Evolutionary conservation across 306 rosid genomes (phyloP).

Genomic region (Trifolium subterraneum): DNA sequence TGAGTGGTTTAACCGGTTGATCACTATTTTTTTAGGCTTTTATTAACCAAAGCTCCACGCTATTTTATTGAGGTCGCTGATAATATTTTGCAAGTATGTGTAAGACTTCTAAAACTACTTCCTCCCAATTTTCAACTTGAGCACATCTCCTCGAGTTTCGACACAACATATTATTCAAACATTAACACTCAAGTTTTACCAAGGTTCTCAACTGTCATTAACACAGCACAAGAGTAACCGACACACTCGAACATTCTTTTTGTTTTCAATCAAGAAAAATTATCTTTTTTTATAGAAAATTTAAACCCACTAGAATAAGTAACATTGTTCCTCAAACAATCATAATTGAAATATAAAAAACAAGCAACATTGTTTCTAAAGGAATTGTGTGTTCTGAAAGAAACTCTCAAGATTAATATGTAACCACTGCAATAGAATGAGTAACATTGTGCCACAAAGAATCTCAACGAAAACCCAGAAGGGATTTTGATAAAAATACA

Average conservation of each 20-base stretch:
- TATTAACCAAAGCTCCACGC: background rate
- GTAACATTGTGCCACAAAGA: background rate
- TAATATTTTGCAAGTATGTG: background rate
- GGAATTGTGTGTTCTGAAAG: constrained; percentile 61
- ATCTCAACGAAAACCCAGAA: constrained; percentile 6
- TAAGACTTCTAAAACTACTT: background rate
- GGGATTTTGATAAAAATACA: background rate
- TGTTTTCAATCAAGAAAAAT: background rate
- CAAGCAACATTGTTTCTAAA: too few species aligned
- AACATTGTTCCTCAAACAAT: background rate
- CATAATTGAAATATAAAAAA: too few species aligned
- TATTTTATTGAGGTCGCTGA: background rate
- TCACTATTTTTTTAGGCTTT: too few species aligned
- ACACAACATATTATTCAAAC: background rate
- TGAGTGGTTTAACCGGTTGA: too few species aligned
- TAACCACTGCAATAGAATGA: background rate
- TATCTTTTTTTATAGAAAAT: background rate
- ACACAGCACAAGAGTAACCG: background rate
- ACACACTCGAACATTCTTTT: background rate
- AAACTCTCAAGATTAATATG: constrained; percentile 7
- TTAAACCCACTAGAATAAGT: background rate
- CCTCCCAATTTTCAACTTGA: background rate
- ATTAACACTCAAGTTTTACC: background rate
- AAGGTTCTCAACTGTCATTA: background rate
- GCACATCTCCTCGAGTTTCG: background rate